Evolutionary conservation across 2,329 filamentous ascomycete species (phyloP).

Genomic region (Hypoxylon sp.): DNA sequence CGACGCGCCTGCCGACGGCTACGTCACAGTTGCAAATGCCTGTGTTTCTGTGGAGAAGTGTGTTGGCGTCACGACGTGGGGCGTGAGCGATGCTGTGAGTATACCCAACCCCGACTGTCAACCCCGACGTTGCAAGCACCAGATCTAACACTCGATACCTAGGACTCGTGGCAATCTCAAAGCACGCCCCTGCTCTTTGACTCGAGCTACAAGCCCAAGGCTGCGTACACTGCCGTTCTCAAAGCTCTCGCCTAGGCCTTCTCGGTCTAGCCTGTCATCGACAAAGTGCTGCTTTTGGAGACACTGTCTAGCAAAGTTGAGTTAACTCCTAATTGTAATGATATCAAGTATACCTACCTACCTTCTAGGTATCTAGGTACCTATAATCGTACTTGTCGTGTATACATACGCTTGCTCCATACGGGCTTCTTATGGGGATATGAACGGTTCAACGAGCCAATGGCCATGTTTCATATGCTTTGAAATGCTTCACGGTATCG

Average conservation of each 20-base stretch:
- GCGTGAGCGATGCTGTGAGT: slow-evolving; percentile 36
- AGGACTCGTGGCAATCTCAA: slow-evolving; percentile 35
- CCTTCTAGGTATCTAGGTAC: too few relatives aligned
- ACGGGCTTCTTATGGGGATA: neutral
- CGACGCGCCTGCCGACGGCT: slow-evolving; percentile 54
- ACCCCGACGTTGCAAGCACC: neutral
- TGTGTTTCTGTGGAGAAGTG: slow-evolving; percentile 57
- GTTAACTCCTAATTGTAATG: neutral
- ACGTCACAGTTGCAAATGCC: slow-evolving; percentile 52
- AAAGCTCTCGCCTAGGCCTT: slow-evolving; percentile 20
- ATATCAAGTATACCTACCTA: neutral
- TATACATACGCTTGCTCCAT: too few relatives aligned
- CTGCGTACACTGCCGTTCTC: slow-evolving; percentile 30
- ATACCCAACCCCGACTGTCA: neutral
- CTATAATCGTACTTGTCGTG: neutral
- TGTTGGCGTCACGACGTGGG: slow-evolving; percentile 60
- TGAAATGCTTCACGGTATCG: neutral
- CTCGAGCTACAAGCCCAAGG: slow-evolving; percentile 26
- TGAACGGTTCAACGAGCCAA: neutral
- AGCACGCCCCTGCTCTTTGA: slow-evolving; percentile 31
- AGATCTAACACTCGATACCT: slow-evolving; percentile 1
- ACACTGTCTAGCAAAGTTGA: neutral
- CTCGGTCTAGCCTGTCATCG: neutral
- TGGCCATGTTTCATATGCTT: neutral
- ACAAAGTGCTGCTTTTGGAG: neutral